Evolutionary conservation across 495 filamentous ascomycete genomes (phyloP).

Genomic region (Aspergillus carlsbadensis): DNA sequence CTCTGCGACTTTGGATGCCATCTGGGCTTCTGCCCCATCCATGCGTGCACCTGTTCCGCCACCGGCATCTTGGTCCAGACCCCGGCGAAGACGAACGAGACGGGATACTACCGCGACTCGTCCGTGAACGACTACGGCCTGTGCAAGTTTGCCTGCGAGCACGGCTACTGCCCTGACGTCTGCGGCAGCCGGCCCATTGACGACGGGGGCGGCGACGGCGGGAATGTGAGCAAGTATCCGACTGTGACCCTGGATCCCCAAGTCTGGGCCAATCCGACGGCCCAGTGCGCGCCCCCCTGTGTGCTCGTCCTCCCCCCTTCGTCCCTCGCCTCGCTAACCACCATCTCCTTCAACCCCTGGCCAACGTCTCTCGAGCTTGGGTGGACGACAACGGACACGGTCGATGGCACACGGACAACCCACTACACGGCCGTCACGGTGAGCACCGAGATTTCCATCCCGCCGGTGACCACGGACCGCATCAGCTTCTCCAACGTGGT

Average conservation of each 20-base stretch:
- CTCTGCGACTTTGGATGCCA: constrained; percentile 19
- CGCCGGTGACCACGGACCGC: no score
- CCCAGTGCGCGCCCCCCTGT: constrained; percentile 22
- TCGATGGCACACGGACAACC: background rate
- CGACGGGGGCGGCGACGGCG: background rate
- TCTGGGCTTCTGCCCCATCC: constrained; percentile 19
- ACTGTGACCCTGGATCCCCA: constrained; percentile 5
- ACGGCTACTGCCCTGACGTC: constrained; percentile 3
- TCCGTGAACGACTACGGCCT: constrained; percentile 1
- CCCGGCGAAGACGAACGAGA: background rate
- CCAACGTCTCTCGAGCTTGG: background rate
- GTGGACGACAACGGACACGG: background rate
- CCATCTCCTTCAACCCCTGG: constrained; percentile 19
- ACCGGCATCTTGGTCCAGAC: background rate
- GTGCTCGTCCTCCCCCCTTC: constrained; percentile 20
- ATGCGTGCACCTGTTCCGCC: constrained; percentile 14
- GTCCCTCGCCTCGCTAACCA: constrained; percentile 10
- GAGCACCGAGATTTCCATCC: no score
- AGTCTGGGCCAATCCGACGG: background rate
- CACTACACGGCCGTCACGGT: no score
- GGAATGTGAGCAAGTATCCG: constrained; percentile 17
- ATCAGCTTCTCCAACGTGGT: no score
- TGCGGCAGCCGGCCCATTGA: background rate
- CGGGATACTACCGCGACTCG: background rate
- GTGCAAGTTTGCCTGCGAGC: constrained; percentile 7